These are phyloP conservation scores for Carpinus viminea DNA, from an alignment of 306 rosid genomes.

Conservation along the genomic window DNA sequence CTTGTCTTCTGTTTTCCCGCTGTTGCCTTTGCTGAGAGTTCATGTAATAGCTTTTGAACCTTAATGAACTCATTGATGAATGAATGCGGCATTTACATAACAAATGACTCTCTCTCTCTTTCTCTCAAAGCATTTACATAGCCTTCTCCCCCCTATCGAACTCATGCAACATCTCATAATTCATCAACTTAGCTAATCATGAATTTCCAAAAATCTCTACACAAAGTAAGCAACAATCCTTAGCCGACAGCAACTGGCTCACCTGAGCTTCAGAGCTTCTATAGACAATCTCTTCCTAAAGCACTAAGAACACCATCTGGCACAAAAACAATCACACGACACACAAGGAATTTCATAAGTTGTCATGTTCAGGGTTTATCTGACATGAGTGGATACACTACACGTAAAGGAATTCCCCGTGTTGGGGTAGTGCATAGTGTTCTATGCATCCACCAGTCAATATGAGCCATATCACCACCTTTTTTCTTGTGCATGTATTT, in stretches of 20 bases:
- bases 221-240: not conserved
- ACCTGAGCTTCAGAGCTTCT: not conserved
- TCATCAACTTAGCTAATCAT: not conserved
- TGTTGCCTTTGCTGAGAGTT: conserved; percentile 24
- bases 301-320: not conserved
- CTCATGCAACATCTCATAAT: not conserved
- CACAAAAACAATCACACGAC: no score
- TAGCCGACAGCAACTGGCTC: not conserved
- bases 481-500: no score
- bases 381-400: no score
- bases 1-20: conserved; percentile 15
- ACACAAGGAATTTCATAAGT: no score
- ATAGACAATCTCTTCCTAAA: not conserved
- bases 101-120: not conserved
- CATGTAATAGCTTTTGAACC: conserved; percentile 25
- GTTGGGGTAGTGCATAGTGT: not conserved
- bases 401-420: no score
- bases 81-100: conserved; percentile 4
- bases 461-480: no score
- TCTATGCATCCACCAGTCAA: not conserved
- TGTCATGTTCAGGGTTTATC: no score
- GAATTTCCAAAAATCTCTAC: not conserved
- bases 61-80: conserved; percentile 22
- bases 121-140: not conserved
- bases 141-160: not conserved